Evolutionary conservation across 225 moss, liverwort and hornwort genomes (phyloP).

Genomic region (Asterella californica): DNA sequence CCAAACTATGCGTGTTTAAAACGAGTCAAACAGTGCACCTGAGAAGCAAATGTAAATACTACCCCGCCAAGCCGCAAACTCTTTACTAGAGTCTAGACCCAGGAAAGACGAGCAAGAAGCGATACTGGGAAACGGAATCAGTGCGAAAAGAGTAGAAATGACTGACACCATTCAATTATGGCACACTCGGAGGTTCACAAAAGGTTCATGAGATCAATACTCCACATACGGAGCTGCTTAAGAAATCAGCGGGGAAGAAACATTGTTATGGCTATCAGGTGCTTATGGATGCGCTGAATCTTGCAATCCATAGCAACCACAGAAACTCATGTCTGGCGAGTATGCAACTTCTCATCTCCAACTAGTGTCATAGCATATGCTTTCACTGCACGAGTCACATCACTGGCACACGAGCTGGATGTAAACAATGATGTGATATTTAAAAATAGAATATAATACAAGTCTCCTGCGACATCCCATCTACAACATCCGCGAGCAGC

Average conservation of each 20-base stretch:
- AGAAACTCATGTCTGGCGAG: background rate
- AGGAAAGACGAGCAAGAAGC: background rate
- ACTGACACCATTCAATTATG: background rate
- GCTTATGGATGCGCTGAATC: slow-evolving; percentile 9
- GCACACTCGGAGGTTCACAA: background rate
- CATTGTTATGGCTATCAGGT: background rate
- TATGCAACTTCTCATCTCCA: background rate
- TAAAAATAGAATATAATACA: slow-evolving; percentile 53
- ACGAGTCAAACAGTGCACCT: no score
- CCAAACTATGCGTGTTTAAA: no score
- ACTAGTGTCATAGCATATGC: slow-evolving; percentile 6
- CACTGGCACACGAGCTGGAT: slow-evolving; percentile 24
- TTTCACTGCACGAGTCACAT: slow-evolving; percentile 15
- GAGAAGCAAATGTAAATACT: no score
- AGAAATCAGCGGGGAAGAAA: slow-evolving; percentile 15
- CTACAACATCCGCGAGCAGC: slow-evolving; percentile 49
- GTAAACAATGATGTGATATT: slow-evolving; percentile 43
- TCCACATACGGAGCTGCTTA: slow-evolving; percentile 6
- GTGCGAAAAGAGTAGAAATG: background rate
- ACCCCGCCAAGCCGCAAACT: no score
- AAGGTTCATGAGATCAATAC: slow-evolving; percentile 3
- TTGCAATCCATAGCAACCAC: slow-evolving; percentile 11
- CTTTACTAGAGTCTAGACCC: no score
- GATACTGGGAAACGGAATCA: background rate
- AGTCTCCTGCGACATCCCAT: slow-evolving; percentile 42